phyloP scores from a whole-genome alignment of 2,329 filamentous ascomycete species.

The Chaetomium globosum region DNA sequence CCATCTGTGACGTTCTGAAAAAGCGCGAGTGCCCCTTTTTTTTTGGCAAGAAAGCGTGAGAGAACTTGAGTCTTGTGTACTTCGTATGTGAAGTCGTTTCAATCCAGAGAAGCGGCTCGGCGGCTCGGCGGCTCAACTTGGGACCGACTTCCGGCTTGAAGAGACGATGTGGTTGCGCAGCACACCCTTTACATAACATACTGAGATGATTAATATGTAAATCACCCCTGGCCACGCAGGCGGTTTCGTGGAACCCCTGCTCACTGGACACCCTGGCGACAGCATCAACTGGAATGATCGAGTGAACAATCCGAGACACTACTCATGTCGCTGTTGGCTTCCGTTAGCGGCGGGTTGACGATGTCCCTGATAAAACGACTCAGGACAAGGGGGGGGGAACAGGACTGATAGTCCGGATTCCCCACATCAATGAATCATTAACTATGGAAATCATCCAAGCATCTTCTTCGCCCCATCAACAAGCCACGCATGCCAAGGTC shows the following conservation, averaged over 20 bases:
- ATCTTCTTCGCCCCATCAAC: background rate
- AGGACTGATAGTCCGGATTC: background rate
- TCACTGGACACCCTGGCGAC: background rate
- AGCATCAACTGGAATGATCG: background rate
- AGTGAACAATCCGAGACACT: background rate
- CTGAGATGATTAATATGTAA: background rate
- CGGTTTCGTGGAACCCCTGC: background rate
- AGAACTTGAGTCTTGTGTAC: background rate
- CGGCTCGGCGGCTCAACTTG: slow-evolving; percentile 8
- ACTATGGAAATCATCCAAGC: too few species aligned
- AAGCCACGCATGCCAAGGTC: background rate
- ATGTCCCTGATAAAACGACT: background rate
- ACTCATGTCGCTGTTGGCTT: background rate
- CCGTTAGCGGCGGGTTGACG: background rate
- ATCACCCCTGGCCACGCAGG: background rate
- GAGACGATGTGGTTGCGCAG: background rate
- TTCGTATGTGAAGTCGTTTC: background rate
- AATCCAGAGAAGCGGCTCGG: background rate
- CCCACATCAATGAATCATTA: background rate
- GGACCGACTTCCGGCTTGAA: background rate
- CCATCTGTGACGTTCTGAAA: background rate
- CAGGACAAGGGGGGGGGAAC: too few species aligned
- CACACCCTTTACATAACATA: background rate
- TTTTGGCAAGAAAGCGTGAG: background rate
- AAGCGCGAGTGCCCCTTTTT: slow-evolving; percentile 3